phyloP scores from a whole-genome alignment of 495 filamentous ascomycete species.

The Podospora conica region DNA sequence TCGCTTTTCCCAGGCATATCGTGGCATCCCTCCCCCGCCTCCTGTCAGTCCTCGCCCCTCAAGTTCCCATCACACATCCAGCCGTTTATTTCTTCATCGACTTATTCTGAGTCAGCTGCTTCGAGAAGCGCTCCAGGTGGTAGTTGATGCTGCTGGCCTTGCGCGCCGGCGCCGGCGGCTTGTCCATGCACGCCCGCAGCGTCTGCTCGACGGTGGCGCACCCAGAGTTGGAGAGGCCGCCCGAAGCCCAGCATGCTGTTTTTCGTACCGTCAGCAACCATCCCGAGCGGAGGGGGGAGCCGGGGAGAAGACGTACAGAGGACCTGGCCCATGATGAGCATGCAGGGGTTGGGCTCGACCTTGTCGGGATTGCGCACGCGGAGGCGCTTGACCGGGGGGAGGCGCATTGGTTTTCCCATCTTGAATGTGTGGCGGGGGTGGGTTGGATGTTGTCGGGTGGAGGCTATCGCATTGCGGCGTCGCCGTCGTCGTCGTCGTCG shows the following conservation, averaged over 20 bases:
- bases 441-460: constrained; percentile 5
- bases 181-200: constrained; percentile 90
- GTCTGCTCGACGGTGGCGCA: constrained; percentile 77
- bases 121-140: constrained; percentile 81
- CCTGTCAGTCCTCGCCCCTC: not conserved
- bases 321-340: constrained; percentile 81
- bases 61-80: not conserved
- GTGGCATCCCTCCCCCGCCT: no score
- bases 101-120: constrained; percentile 64
- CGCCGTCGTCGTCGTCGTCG: constrained; percentile 1
- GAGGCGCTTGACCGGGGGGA: constrained; percentile 80
- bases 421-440: not conserved
- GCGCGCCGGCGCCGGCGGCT: constrained; percentile 57
- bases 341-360: constrained; percentile 68
- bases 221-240: constrained; percentile 64
- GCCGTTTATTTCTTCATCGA: constrained; percentile 44
- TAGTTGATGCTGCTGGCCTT: constrained; percentile 91
- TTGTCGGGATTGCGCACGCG: constrained; percentile 79
- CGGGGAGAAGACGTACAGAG: constrained; percentile 59
- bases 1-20: not conserved
- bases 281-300: not conserved
- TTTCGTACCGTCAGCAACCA: not conserved
- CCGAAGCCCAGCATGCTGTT: constrained; percentile 90
- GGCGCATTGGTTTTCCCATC: constrained; percentile 57
- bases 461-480: constrained; percentile 16